Percentiles rank a stretch among this genome's conserved stretches.
phyloP scores from a whole-genome alignment of 169 alveolate genomes.

The Cryptosporidium viatorum region DNA sequence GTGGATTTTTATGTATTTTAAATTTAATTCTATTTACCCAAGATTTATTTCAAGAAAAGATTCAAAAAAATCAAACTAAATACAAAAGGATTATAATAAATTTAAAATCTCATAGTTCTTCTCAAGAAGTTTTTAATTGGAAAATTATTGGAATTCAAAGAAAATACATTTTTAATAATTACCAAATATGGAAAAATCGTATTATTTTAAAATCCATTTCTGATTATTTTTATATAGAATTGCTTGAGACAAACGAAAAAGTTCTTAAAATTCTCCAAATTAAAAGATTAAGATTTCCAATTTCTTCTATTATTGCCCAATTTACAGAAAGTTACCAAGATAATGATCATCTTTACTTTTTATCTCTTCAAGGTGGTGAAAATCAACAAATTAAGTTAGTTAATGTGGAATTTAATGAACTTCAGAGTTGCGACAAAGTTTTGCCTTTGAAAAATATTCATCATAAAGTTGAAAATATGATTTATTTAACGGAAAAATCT shows the following conservation, averaged over 20 bases:
- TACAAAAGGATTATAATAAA: background rate
- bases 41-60: background rate
- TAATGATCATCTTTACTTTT: background rate
- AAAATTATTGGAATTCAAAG: background rate
- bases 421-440: slow-evolving; percentile 10
- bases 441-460: background rate
- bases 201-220: slow-evolving; percentile 11
- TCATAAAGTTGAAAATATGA: slow-evolving; percentile 20
- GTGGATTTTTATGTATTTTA: background rate
- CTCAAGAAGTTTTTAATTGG: slow-evolving; percentile 15
- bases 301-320: slow-evolving; percentile 25
- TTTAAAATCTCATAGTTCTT: background rate
- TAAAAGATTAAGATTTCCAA: slow-evolving; percentile 15
- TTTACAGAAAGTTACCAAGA: background rate
- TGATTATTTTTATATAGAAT: slow-evolving; percentile 5
- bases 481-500: slow-evolving; percentile 16
- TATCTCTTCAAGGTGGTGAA: background rate
- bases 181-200: slow-evolving; percentile 5
- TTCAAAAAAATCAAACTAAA: background rate
- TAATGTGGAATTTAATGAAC: background rate
- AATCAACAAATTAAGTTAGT: background rate
- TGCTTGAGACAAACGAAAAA: background rate
- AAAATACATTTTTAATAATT: background rate
- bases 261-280: background rate
- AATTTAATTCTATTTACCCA: background rate